These are phyloP conservation scores for Didymella exigua DNA, from an alignment of 2,329 filamentous ascomycete species.

Conservation along the genomic window DNA sequence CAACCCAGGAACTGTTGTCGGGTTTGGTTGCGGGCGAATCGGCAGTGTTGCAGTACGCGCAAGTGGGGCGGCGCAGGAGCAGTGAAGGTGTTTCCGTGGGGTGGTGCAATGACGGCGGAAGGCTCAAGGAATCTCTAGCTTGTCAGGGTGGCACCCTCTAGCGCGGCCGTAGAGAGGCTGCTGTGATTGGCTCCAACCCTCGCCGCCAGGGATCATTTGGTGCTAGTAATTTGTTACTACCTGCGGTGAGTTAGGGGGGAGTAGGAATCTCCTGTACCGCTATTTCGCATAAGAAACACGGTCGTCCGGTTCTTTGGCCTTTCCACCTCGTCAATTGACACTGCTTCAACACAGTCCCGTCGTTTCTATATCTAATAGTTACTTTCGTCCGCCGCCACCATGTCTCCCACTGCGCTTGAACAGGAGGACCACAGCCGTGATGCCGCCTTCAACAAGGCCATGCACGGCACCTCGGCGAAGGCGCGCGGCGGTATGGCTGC, in stretches of 20 bases:
- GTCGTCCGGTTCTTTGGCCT: conserved; percentile 22
- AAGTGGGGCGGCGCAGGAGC: conserved; percentile 15
- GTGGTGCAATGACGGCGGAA: conserved; percentile 11
- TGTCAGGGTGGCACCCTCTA: conserved; percentile 11
- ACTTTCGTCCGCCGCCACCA: conserved; percentile 40
- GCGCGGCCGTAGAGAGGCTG: conserved; percentile 9
- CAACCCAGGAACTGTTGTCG: neutral
- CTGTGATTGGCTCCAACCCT: conserved; percentile 3
- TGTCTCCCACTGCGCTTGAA: conserved; percentile 69
- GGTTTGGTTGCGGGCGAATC: conserved; percentile 10
- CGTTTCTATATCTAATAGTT: conserved; percentile 5
- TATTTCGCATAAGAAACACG: conserved; percentile 29
- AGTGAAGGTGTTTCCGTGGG: conserved; percentile 12
- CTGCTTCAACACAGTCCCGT: conserved; percentile 19
- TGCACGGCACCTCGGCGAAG: conserved; percentile 77
- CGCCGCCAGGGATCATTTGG: conserved; percentile 1
- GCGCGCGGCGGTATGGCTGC: conserved; percentile 76
- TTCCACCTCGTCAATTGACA: conserved; percentile 25
- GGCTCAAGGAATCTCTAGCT: conserved; percentile 1
- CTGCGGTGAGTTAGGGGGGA: conserved; percentile 17
- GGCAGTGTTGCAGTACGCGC: conserved; percentile 12
- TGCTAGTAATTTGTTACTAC: conserved; percentile 13
- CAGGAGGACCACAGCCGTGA: conserved; percentile 82
- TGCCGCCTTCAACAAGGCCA: conserved; percentile 86
- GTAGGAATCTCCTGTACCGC: conserved; percentile 37